Base-by-base conservation (phyloP, 805 yeast species). In the Yarrowia sp. region DNA sequence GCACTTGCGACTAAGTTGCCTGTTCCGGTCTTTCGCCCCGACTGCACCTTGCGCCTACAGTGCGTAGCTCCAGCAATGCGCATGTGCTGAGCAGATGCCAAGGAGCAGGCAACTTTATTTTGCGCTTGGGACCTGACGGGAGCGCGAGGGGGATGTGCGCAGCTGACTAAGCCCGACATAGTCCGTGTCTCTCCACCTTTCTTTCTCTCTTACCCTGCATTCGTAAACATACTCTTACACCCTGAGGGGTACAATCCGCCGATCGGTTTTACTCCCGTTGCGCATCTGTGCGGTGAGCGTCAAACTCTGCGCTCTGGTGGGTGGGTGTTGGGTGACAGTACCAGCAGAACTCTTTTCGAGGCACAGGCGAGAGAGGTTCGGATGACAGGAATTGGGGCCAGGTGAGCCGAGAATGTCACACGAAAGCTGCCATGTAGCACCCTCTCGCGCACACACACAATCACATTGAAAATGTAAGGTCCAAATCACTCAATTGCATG, bases 51-150 rank as follows among this genome's bases (percentile, higher is more conserved):
- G 56, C 56, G 24, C 17, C 19, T 49, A 49, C 10, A 24, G 55
- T 49, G 39, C 55, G 24, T 49, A 33, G 55, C 15, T 33, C 14
- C 20, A 15, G 55, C 55, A 39, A 13, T 34, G 4, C 56, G 56
- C 56, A 34, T 50, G 56, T 34, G 56, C 56, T 50, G 56, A 50
- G 56, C 56, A 34, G 39, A 34, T 17, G 56, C 56, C 56, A 50
- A 50, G 56, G 19, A 46, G 12, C n/a, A 13, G 12, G n/a, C n/a
- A 46, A 46, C 33, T 34, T 46, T 46, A 24, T 20, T 46, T 20
- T 8, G 17, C 9, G 6, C 30, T 19, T 19, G 47, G 19, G 30
- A 44, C 47, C 47, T 19, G 47, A 24, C 30, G 30, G 30, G 30
- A 24, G 30, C 24, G 14, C 33, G 15, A 10, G 24, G 24, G 10